Evolutionary conservation across 805 yeast genomes (phyloP), one percentile per base, ranked within the genome.

Genomic region (Metschnikowia koreensis): DNA sequence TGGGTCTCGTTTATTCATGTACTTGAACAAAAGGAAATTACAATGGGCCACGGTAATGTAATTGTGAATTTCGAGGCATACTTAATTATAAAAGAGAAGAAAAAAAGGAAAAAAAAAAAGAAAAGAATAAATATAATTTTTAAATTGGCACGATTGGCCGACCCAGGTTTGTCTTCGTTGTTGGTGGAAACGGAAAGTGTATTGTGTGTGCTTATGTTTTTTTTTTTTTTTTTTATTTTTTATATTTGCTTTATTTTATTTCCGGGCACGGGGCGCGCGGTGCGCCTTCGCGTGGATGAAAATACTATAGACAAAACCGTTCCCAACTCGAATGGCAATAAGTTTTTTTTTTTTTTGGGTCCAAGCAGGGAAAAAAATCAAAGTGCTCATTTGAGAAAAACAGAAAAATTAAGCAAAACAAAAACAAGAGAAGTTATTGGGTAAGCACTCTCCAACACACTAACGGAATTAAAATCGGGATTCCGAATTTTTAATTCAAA

Each of bases 271-370:
- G 33, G 33, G 33, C 33, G 33, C 33, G 33, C 33, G 33, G 46
- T 26, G 46, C 46, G 46, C 33, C 11, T 42, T 29, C 46, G 46
- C 46, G 42, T 39, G 42, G 28, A n/a, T n/a, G 42, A 39, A 39
- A 39, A 39, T 17, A 22, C 22, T 42, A 42, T 42, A 42, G 46
- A 42, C 46, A 31, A 31, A 38, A 16, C 28, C 22, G 9, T n/a
- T n/a, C n/a, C n/a, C n/a, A n/a, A 10, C 16, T 15, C 38, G 12
- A 33, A 41, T 12, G 38, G 38, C 2, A 42, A 31, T 39, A 26
- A 26, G 28, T 11, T 16, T 16, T 39, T 11, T 29, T 16, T 29
- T 29, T 29, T 29, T 29, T 29, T 29, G 26, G 41, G 22, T 12
- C 41, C 34, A 11, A 27, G 36, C 27, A 27, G 43, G 31, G 43